Base-by-base conservation (phyloP, 768 basidiomycete genomes). In the Leccinum obscurum region DNA sequence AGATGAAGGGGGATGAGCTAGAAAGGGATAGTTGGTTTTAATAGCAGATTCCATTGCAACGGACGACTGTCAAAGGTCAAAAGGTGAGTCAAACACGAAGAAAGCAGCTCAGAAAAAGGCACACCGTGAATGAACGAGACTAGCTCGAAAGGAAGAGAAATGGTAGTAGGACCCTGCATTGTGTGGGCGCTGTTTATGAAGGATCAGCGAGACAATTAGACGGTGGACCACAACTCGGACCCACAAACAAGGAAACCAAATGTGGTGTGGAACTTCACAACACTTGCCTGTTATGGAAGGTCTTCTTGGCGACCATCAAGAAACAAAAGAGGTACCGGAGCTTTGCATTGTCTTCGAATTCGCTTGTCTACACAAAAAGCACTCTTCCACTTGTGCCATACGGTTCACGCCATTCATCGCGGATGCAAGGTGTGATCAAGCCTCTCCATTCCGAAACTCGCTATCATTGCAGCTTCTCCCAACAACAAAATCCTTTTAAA, bases 1-100 rank as follows among this genome's bases (percentile, higher is more conserved):
- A 75, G 32, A 61, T 68, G 74, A 72, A 49, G 72, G 73, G 13
- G 78, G 81, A 50, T 74, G 70, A 10, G 80, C 75, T 2, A 82
- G 78, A 64, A 81, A 82, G n/a, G 79, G 57, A 61, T 79, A 81
- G 7, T 66, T 55, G 10, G 59, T 54, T 62, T 62, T 70, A 58
- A 64, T 54, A 56, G 59, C 28, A 8, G 66, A 50, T 51, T 54
- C 13, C 64, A 68, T 69, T 35, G 48, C 52, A 62, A 62, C 41
- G 56, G 32, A 52, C 11, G 54, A 61, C 65, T 59, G 50, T 51
- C 39, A 54, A 32, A 17, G 26, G 58, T 51, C 37, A 53, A 15
- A 24, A 59, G 39, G 39, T 66, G 14, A 64, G 60, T 35, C 22
- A 34, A 50, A 15, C 37, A 51, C n/a, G 8, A 41, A 13, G 53